Evolutionary conservation across 257 asterid species (phyloP).

Genomic region (Solanum sejunctum): DNA sequence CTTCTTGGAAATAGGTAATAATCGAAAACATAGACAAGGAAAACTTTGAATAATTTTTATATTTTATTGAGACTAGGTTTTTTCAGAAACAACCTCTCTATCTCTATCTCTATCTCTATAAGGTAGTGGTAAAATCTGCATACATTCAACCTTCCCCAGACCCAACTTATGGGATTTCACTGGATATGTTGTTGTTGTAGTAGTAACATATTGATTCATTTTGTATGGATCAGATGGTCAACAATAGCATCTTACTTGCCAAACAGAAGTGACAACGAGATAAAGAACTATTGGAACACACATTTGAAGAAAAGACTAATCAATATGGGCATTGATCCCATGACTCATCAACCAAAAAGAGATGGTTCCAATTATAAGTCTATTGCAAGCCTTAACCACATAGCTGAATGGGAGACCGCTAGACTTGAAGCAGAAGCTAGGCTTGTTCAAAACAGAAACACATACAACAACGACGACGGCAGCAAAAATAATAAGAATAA

Average conservation of each 20-base stretch:
- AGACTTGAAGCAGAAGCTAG: slow-evolving; percentile 25
- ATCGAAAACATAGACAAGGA: background rate
- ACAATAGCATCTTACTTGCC: slow-evolving; percentile 8
- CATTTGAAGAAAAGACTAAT: slow-evolving; percentile 13
- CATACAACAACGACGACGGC: background rate
- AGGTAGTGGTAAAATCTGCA: too few species aligned
- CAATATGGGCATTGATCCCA: slow-evolving; percentile 18
- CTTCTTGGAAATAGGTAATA: background rate
- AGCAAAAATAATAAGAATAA: too few species aligned
- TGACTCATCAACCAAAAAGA: slow-evolving; percentile 13
- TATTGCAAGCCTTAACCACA: slow-evolving; percentile 11
- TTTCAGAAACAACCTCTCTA: too few species aligned
- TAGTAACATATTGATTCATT: background rate
- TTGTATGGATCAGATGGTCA: slow-evolving; percentile 11
- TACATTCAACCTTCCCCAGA: too few species aligned
- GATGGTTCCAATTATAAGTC: background rate
- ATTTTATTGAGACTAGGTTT: too few species aligned
- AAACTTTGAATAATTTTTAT: background rate
- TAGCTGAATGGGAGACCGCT: slow-evolving; percentile 28
- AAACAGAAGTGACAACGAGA: slow-evolving; percentile 19
- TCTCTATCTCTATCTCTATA: too few species aligned
- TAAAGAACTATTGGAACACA: slow-evolving; percentile 20
- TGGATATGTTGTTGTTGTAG: too few species aligned
- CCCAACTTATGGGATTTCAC: too few species aligned
- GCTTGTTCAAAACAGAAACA: background rate